These are phyloP conservation scores for Pleurozium schreberi DNA, from an alignment of 225 moss, liverwort and hornwort genomes.

Conservation along the genomic window DNA sequence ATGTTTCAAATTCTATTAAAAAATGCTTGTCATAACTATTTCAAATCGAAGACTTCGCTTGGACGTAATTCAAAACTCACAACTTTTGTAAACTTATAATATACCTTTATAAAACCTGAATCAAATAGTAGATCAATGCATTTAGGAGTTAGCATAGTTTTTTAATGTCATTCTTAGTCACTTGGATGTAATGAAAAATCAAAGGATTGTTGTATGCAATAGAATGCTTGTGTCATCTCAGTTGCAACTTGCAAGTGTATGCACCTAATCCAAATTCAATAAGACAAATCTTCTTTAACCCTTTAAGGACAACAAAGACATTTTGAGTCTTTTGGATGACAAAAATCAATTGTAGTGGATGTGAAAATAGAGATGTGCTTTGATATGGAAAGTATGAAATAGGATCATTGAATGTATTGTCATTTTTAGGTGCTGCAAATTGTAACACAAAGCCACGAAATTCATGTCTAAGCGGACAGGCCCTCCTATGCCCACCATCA, in stretches of 20 bases:
- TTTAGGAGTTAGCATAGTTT: background rate
- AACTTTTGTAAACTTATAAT: background rate
- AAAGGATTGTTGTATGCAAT: background rate
- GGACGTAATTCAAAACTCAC: background rate
- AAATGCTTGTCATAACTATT: background rate
- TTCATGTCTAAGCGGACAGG: no score
- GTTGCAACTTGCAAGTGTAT: accelerated
- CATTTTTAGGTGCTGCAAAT: no score
- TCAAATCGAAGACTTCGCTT: background rate
- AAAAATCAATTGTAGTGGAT: no score
- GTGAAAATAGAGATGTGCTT: no score
- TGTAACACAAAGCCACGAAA: no score
- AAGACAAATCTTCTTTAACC: background rate
- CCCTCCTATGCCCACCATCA: no score
- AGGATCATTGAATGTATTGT: no score
- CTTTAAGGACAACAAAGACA: no score
- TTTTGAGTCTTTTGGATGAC: no score
- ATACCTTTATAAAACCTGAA: background rate
- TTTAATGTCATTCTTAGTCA: background rate
- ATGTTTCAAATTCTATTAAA: no score
- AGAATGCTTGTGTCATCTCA: background rate
- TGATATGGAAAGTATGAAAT: no score
- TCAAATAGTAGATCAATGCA: background rate
- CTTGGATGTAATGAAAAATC: background rate
- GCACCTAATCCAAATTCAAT: background rate